These are phyloP conservation scores for Raddia distichophylla DNA, from an alignment of 176 grass and related monocot species.

Conservation along the genomic window DNA sequence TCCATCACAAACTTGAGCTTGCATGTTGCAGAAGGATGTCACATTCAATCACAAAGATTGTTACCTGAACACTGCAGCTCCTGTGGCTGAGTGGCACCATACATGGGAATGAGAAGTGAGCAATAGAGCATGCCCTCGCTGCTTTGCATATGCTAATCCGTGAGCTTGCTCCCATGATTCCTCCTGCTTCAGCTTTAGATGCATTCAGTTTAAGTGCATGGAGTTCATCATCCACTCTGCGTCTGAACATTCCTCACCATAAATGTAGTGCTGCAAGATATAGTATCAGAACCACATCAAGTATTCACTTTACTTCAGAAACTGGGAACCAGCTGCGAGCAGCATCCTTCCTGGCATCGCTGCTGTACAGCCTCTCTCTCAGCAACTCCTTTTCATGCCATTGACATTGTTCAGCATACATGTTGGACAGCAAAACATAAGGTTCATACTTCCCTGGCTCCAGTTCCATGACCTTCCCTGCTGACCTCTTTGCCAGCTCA, in stretches of 20 bases:
- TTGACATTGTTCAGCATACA: conserved; percentile 29
- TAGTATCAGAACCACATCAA: background rate
- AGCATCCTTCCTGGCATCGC: conserved; percentile 31
- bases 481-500: conserved; percentile 45
- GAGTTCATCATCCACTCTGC: background rate
- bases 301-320: conserved; percentile 7
- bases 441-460: conserved; percentile 46
- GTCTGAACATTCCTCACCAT: background rate
- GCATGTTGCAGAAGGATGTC: background rate
- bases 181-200: background rate
- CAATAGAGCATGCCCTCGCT: background rate
- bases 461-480: conserved; percentile 51
- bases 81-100: background rate
- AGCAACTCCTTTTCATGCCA: conserved; percentile 35
- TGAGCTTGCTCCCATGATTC: background rate
- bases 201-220: background rate
- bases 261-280: background rate
- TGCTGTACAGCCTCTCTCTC: conserved; percentile 44
- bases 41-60: background rate
- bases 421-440: conserved; percentile 19
- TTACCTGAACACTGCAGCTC: background rate
- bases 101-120: background rate
- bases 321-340: conserved; percentile 47
- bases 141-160: background rate
- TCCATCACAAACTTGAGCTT: background rate